Evolutionary conservation across 2,329 filamentous ascomycete genomes (phyloP), one percentile per base, ranked within the genome.

Genomic region (Clonostachys rhizophaga): DNA sequence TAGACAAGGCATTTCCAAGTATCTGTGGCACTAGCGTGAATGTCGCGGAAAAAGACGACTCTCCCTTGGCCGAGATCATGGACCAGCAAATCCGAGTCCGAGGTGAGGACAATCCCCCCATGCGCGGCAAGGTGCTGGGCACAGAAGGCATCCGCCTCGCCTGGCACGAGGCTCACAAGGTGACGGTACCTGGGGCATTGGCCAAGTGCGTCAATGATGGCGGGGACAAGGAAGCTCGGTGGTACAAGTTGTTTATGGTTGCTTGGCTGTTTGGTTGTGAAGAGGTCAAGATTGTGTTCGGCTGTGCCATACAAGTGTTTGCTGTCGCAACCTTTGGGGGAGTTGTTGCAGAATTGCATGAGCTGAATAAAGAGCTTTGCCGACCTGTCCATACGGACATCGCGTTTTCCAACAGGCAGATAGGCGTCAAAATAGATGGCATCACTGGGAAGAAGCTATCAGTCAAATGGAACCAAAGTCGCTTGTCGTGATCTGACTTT

Each of bases 381-480:
- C 35, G 87, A 71, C 34, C 90, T 76, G 10, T 75, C 64, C 44
- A 84, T 67, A 5, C 90, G 79, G 7, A 82, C 79, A 0, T 68
- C 61, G 34, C 76, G 73, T 60, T 96, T 96, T 5, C 72, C 64
- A 0, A 62, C 49, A 1, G 92, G 92, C 1, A 97, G 74, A 47
- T 81, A 84, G 13, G 91, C 91, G 63, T 97, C 92, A 57, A 97
- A 96, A 61, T 86, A 91, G 46, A 96, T 87, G 42, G 76, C 81
- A 49, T 79, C 69, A 42, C 62, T 62, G 12, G 7, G 6, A 18
- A 39, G 10, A 18, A 39, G 3, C 24, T 30, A 30, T 30, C 9
- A 30, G 24, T 30, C 24, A 10, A 30, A 10, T 10, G 8, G 3
- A 10, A 3, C 2, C 9, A 10, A 9, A 30, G 24, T 30, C 6